These are phyloP conservation scores for Monosporascus sp. DNA, from an alignment of 2,329 filamentous ascomycete genomes.

Conservation along the genomic window DNA sequence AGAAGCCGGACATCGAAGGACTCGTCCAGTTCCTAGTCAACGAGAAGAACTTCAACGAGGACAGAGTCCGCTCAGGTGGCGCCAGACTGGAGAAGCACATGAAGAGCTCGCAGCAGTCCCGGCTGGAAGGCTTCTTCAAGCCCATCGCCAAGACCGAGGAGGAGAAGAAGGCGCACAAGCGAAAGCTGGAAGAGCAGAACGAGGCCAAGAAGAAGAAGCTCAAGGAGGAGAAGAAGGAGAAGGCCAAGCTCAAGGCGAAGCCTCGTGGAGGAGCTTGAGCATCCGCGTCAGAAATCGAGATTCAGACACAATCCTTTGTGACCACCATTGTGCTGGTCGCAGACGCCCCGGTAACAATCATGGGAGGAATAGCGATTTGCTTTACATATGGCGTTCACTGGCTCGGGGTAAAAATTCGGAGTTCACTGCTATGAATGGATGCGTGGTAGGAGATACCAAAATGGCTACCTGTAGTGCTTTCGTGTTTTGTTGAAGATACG, in stretches of 20 bases:
- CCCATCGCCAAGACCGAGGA: constrained; percentile 80
- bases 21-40: constrained; percentile 84
- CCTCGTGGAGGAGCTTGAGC: constrained; percentile 51
- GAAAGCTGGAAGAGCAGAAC: constrained; percentile 88
- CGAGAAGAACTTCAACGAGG: constrained; percentile 96
- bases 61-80: constrained; percentile 77
- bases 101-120: constrained; percentile 83
- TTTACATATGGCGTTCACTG: not conserved
- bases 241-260: constrained; percentile 85
- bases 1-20: constrained; percentile 83
- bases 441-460: not conserved
- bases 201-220: constrained; percentile 92
- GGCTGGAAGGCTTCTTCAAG: constrained; percentile 97
- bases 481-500: not conserved
- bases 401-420: not conserved
- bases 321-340: no score
- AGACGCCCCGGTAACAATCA: not conserved
- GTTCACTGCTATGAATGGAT: not conserved
- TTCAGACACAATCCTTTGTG: no score
- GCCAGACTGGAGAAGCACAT: constrained; percentile 80
- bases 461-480: not conserved
- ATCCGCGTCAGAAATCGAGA: no score
- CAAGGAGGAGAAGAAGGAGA: constrained; percentile 92
- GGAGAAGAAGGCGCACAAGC: constrained; percentile 79
- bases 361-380: not conserved